These are phyloP conservation scores for Penicillium griseofulvum DNA, from an alignment of 2,329 filamentous ascomycete genomes.

Conservation along the genomic window DNA sequence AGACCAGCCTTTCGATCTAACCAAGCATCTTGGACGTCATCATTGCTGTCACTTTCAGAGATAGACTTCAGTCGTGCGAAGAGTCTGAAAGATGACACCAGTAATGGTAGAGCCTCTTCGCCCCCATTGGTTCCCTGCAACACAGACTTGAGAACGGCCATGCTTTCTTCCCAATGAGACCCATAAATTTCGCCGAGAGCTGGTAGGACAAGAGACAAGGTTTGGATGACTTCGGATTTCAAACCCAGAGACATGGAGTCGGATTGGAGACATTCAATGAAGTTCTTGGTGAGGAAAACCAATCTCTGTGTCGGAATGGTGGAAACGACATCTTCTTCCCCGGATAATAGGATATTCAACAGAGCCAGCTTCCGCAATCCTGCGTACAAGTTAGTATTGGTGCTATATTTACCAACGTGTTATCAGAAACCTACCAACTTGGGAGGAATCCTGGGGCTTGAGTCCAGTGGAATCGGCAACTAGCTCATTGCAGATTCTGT, in stretches of 20 bases:
- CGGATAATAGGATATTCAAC: conserved; percentile 54
- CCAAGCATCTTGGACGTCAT: conserved; percentile 77
- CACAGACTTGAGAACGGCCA: conserved; percentile 58
- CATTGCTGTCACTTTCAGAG: conserved; percentile 66
- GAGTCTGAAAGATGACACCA: conserved; percentile 72
- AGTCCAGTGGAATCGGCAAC: conserved; percentile 58
- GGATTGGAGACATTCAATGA: conserved; percentile 69
- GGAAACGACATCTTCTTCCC: conserved; percentile 48
- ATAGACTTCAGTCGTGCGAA: conserved; percentile 62
- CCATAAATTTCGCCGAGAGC: conserved; percentile 81
- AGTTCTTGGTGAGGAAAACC: conserved; percentile 77
- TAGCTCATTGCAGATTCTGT: conserved; percentile 58
- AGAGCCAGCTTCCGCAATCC: conserved; percentile 51
- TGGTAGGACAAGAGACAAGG: conserved; percentile 61
- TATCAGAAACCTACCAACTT: conserved; percentile 39
- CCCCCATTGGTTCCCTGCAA: conserved; percentile 54
- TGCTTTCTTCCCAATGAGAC: conserved; percentile 72
- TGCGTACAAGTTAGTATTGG: conserved; percentile 23
- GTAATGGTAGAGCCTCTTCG: conserved; percentile 57
- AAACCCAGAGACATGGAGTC: conserved; percentile 48
- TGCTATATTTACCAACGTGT: neutral
- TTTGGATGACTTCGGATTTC: conserved; percentile 42
- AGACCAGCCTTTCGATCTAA: conserved; percentile 58
- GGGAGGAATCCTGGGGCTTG: conserved; percentile 44
- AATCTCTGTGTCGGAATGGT: conserved; percentile 61